Percentiles rank a stretch among this genome's conserved stretches.
phyloP scores from a whole-genome alignment of 805 yeast species.

The Ogataea siamensis region DNA sequence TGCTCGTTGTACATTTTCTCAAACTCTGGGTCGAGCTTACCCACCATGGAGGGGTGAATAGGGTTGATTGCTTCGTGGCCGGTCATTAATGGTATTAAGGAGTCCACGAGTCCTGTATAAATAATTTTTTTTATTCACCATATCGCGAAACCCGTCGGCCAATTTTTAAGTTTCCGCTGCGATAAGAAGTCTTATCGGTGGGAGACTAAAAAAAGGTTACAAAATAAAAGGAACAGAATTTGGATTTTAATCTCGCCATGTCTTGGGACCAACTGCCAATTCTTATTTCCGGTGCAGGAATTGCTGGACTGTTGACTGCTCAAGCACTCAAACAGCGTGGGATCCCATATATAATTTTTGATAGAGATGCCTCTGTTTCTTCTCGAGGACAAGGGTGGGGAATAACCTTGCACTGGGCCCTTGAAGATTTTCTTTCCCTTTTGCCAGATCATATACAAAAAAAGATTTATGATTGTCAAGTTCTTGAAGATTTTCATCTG shows the following conservation, averaged over 20 bases:
- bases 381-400: conserved; percentile 36
- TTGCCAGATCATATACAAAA: conserved; percentile 25
- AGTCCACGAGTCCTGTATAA: no score
- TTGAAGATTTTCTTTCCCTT: conserved; percentile 24
- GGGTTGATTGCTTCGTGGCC: conserved; percentile 23
- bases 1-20: conserved; percentile 27
- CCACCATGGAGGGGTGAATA: conserved; percentile 21
- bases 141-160: conserved; percentile 1
- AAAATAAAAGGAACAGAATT: conserved; percentile 2
- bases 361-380: conserved; percentile 27
- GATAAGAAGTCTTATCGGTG: background rate
- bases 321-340: conserved; percentile 27
- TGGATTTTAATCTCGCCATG: background rate
- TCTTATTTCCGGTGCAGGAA: conserved; percentile 25
- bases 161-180: background rate
- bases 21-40: conserved; percentile 28
- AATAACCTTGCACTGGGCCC: conserved; percentile 34
- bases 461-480: conserved; percentile 28
- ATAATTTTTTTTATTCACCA: background rate
- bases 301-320: conserved; percentile 27
- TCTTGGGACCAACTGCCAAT: conserved; percentile 23
- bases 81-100: no score
- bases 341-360: conserved; percentile 29
- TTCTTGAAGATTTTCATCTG: conserved; percentile 27
- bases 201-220: background rate